phyloP scores from a whole-genome alignment of 352 stramenopile species.

The Phytophthora pluvialis region DNA sequence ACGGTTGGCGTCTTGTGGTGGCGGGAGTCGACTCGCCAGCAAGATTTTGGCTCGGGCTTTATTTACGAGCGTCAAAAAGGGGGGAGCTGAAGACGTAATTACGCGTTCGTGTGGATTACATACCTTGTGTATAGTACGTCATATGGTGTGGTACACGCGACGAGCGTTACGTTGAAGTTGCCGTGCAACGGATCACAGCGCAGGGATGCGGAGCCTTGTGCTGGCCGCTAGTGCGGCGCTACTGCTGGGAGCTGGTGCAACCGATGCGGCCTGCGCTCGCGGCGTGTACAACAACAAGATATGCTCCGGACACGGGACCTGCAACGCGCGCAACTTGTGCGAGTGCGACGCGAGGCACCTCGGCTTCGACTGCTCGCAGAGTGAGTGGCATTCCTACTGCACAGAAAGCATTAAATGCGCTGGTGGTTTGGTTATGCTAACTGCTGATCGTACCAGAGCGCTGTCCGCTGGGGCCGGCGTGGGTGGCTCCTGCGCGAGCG shows the following conservation, averaged over 20 bases:
- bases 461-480: constrained; percentile 61
- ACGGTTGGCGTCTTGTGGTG: constrained; percentile 8
- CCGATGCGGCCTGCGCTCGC: constrained; percentile 41
- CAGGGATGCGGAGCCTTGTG: background rate
- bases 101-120: background rate
- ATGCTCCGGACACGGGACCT: constrained; percentile 63
- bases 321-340: constrained; percentile 56
- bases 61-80: constrained; percentile 2
- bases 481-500: constrained; percentile 58
- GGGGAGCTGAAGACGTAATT: constrained; percentile 1
- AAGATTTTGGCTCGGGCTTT: constrained; percentile 9
- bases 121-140: background rate
- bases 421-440: background rate
- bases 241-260: background rate
- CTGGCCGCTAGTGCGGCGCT: constrained; percentile 5
- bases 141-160: background rate
- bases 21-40: background rate
- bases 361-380: constrained; percentile 70
- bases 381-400: constrained; percentile 30
- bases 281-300: constrained; percentile 60
- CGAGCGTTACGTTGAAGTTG: constrained; percentile 14
- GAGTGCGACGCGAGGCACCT: constrained; percentile 56
- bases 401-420: background rate
- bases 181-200: background rate
- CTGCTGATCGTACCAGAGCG: constrained; percentile 28